Evolutionary conservation across 2,329 filamentous ascomycete genomes (phyloP), one percentile per base, ranked within the genome.

Genomic region (Fusarium sp.): DNA sequence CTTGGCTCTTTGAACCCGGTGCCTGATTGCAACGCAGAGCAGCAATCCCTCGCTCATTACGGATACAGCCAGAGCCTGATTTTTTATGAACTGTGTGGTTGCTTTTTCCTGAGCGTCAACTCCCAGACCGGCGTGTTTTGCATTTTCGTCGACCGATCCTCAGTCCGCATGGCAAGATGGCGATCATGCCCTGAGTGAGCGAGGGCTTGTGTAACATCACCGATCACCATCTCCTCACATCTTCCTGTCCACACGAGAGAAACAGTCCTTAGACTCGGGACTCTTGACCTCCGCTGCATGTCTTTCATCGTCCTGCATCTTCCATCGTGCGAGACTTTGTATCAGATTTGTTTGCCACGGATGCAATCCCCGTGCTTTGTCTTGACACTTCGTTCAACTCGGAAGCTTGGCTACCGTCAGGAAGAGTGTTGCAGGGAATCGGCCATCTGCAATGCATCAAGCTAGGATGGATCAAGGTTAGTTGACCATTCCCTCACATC

Each of bases 1-100:
- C 75, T 75, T 74, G 76, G 64, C 69, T 68, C 75, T 75, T 73
- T 65, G 72, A 71, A 68, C 48, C 66, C 64, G 41, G 32, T 34
- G 23, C 66, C 39, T 43, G 65, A 64, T 43, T 67, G 66, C 54
- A 54, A 48, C 50, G 32, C 62, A 68, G 35, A 16, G 32, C 62
- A 66, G 48, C 20, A 54, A 57, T 59, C 37, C 25, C 48, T 52
- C 48, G 6, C 48, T 52, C 48, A 30, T 30, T 30, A 30, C 25
- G 8, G 27, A 37, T 30, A 30, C 25, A 11, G n/a, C 27, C 48
- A 54, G 58, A 45, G 35, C 60, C 25, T 56, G 41, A n/a, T 25
- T 54, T 45, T 62, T 30, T 23, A 67, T 23, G 43, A 56, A 27
- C 50, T 25, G 39, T 59, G 57, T 74, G 59, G 50, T 69, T 39